Conservation (phyloP, 2,329 filamentous ascomycete genomes). For the Tolypocladium cylindrosporum region DNA sequence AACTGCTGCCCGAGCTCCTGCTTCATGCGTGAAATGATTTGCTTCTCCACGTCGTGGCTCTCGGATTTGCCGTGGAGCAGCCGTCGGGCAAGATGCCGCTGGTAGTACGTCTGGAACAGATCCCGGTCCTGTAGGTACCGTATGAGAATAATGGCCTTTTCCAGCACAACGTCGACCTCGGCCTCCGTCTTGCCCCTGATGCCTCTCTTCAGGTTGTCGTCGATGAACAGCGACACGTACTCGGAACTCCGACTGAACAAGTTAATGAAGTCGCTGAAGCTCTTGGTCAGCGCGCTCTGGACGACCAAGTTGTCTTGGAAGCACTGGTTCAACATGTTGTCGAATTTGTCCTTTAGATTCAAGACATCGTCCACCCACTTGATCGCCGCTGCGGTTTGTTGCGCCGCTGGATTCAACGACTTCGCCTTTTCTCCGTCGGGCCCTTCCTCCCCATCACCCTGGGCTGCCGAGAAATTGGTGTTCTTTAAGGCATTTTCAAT, state of each 20-base stretch:
- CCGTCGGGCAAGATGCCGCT: conserved; percentile 85
- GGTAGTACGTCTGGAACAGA: conserved; percentile 94
- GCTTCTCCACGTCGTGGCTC: conserved; percentile 84
- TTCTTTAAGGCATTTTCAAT: conserved; percentile 62
- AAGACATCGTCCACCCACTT: conserved; percentile 94
- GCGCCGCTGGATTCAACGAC: conserved; percentile 44
- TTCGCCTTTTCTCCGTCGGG: conserved; percentile 29
- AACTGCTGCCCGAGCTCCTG: conserved; percentile 91
- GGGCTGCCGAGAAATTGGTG: conserved; percentile 39
- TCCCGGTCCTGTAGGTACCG: conserved; percentile 89
- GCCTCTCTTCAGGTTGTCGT: conserved; percentile 90
- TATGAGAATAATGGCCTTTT: conserved; percentile 81
- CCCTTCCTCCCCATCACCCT: conserved; percentile 35
- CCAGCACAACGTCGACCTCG: conserved; percentile 74
- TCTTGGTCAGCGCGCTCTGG: conserved; percentile 73
- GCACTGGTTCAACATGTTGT: conserved; percentile 62
- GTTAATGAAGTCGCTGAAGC: conserved; percentile 91
- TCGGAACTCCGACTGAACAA: conserved; percentile 77
- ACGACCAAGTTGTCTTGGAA: conserved; percentile 68
- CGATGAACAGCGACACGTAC: conserved; percentile 91
- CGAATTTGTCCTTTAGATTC: conserved; percentile 78
- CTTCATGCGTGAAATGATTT: conserved; percentile 96
- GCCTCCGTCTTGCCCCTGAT: conserved; percentile 86
- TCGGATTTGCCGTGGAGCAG: conserved; percentile 82
- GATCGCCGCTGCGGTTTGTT: conserved; percentile 78